phyloP scores from a whole-genome alignment of 345 rosid species.

The Microcos paniculata region DNA sequence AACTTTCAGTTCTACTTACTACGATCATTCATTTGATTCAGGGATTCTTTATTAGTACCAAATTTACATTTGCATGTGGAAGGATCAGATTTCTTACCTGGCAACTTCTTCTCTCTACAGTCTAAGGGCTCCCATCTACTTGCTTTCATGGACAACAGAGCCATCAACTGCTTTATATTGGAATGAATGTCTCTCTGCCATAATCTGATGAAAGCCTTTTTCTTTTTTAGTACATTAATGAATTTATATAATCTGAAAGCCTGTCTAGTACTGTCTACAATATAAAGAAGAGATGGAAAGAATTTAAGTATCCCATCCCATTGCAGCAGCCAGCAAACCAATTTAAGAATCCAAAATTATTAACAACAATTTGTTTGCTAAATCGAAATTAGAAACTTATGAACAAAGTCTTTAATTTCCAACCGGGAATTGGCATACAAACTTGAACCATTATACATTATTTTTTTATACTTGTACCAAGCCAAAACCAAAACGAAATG shows the following conservation, averaged over 20 bases:
- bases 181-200: not conserved
- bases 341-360: not conserved
- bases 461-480: conserved; percentile 15
- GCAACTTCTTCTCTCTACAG: not conserved
- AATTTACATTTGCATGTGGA: conserved; percentile 13
- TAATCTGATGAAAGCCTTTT: not conserved
- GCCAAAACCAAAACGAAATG: conserved; percentile 20
- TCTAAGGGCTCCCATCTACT: not conserved
- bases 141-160: not conserved
- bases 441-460: conserved; percentile 31
- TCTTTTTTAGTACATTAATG: not conserved
- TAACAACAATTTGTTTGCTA: conserved; percentile 3
- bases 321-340: not conserved
- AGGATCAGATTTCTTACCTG: conserved; percentile 36
- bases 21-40: not conserved
- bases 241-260: conserved; percentile 10
- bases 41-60: not conserved
- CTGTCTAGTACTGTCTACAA: not conserved
- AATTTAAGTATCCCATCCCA: not conserved
- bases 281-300: not conserved
- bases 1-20: not conserved
- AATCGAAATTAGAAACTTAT: conserved; percentile 3
- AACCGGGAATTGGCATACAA: conserved; percentile 30
- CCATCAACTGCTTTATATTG: not conserved
- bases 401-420: conserved; percentile 9